These are phyloP conservation scores for Coriaria nepalensis DNA, from an alignment of 306 rosid genomes.

Conservation along the genomic window DNA sequence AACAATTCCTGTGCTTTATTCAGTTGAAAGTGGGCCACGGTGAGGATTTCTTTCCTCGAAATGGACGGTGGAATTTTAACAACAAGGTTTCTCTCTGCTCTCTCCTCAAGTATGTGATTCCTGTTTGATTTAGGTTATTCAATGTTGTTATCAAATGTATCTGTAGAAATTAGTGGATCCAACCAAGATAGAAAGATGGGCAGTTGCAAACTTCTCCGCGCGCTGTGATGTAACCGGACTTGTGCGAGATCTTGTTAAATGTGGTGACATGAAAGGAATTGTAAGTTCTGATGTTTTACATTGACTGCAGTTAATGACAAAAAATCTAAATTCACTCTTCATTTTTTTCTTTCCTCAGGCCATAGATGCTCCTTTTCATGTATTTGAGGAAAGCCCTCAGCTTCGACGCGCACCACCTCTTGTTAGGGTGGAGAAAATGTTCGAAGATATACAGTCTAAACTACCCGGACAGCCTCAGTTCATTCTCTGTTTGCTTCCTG, in stretches of 20 bases:
- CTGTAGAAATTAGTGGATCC: constrained; percentile 61
- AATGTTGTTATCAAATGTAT: constrained; percentile 3
- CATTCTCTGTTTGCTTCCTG: constrained; percentile 76
- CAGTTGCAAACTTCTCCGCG: constrained; percentile 72
- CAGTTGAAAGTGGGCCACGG: constrained; percentile 80
- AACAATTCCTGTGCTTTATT: not conserved
- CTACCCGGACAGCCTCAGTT: constrained; percentile 69
- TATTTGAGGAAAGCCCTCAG: constrained; percentile 49
- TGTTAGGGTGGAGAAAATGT: constrained; percentile 77
- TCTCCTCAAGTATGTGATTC: not conserved
- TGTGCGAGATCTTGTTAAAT: constrained; percentile 46
- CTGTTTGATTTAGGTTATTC: not conserved
- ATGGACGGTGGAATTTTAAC: constrained; percentile 91
- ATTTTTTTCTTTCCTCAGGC: constrained; percentile 22
- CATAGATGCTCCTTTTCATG: constrained; percentile 39
- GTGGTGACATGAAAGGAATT: constrained; percentile 66
- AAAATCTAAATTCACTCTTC: no score
- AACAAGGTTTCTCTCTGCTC: constrained; percentile 41
- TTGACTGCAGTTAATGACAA: not conserved
- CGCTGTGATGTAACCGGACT: constrained; percentile 59
- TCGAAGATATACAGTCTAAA: constrained; percentile 40
- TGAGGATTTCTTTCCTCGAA: constrained; percentile 69
- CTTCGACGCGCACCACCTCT: constrained; percentile 62
- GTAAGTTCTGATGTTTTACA: constrained; percentile 29
- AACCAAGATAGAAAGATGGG: constrained; percentile 49